Base-by-base conservation (phyloP, 192 early-diverging fungal genomes). In the Geranomyces michiganensis region DNA sequence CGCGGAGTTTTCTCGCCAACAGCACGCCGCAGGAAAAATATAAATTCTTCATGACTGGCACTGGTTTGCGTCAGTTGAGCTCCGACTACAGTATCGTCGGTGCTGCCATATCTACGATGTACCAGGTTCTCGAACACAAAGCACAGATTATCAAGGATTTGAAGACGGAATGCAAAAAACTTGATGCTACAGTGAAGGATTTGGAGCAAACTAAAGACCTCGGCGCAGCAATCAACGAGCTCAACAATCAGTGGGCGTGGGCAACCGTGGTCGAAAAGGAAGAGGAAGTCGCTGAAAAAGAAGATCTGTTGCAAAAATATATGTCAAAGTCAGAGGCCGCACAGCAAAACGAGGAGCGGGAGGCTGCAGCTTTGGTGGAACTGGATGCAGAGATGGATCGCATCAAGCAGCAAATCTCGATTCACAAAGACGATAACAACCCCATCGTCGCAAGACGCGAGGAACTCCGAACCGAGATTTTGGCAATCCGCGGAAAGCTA, bases 1-100 rank as follows among this genome's bases (percentile, higher is more conserved):
- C 97, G 9, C 85, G 93, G 27, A 88, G 90, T 80, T 98, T 99
- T 60, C 81, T 99, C 15, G 87, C 88, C 31, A 89, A 89, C 49
- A 92, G 89, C 44, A 90, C 90, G 17, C 71, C 92, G 1, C 81
- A 90, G 61, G 93, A 95, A 36, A 97, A 96, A 82, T 99, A 97
- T 83, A 89, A 85, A 76, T 93, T 96, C 58, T 98, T 96, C 62
- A 80, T 91, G 71, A 89, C 87, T 56, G 96, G 95, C 53, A 96
- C 95, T 0, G 91, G 91, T 74, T 79, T 98, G 19, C 78, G 81
- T 8, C 91, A 94, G 75, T 82, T 98, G 15, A 83, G 82, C 44
- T 67, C 78, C 17, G 94, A 96, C 76, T 91, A 93, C 58, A 29
- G 14, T 0, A 21, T 59, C 56, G 44, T 70, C 13, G 53, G n/a